A percentile compares a stretch with the other conserved stretches of the same genome.
These are phyloP conservation scores for Wickerhamomyces xylosicus DNA, from an alignment of 805 yeast species.

Conservation along the genomic window DNA sequence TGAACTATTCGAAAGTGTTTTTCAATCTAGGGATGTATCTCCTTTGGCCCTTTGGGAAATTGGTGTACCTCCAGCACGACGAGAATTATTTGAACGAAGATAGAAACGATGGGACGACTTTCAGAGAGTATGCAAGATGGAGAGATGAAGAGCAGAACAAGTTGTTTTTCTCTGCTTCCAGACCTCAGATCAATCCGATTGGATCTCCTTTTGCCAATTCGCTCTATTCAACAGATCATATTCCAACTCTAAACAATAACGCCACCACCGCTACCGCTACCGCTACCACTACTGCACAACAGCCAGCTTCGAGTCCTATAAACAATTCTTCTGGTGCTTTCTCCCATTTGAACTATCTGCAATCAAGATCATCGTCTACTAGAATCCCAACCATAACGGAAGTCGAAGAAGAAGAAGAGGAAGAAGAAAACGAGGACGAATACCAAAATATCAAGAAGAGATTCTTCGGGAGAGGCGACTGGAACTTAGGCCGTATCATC, in stretches of 20 bases:
- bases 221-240: no score
- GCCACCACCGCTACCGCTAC: not conserved
- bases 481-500: slow-evolving; percentile 76
- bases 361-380: not conserved
- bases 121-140: slow-evolving; percentile 85
- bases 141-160: slow-evolving; percentile 66
- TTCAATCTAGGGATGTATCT: slow-evolving; percentile 61
- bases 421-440: slow-evolving; percentile 12
- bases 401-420: not conserved
- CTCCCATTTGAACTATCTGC: not conserved
- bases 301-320: not conserved
- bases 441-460: slow-evolving; percentile 32
- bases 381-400: not conserved
- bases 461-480: slow-evolving; percentile 83
- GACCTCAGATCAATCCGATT: slow-evolving; percentile 18
- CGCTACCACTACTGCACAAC: not conserved
- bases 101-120: slow-evolving; percentile 75
- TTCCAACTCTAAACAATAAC: no score
- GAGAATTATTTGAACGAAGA: slow-evolving; percentile 80
- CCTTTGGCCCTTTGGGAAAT: slow-evolving; percentile 81
- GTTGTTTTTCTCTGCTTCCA: slow-evolving; percentile 43
- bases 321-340: not conserved
- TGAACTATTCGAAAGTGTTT: slow-evolving; percentile 52
- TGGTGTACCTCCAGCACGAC: slow-evolving; percentile 69
- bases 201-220: not conserved